Percentiles rank a stretch among this genome's conserved stretches.
phyloP scores from a whole-genome alignment of 2,329 filamentous ascomycete genomes.

The Phialophora chinensis region DNA sequence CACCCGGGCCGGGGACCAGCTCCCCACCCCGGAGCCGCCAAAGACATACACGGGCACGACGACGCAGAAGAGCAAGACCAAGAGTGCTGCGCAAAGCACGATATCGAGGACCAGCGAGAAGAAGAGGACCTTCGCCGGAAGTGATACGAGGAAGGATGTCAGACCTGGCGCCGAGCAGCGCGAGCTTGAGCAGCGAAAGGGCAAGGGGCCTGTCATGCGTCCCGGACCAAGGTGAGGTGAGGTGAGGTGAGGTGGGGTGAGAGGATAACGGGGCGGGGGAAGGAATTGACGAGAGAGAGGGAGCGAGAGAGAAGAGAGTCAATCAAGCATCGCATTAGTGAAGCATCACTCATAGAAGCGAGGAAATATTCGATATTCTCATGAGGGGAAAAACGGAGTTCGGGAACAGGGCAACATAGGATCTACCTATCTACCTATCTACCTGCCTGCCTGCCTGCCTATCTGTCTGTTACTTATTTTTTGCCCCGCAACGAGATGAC shows the following conservation, averaged over 20 bases:
- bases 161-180: slow-evolving; percentile 1
- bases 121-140: slow-evolving; percentile 10
- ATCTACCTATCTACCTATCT: neutral
- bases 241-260: neutral
- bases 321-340: neutral
- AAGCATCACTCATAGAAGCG: neutral
- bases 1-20: slow-evolving; percentile 9
- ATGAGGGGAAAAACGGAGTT: neutral
- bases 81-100: neutral
- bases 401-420: neutral
- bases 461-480: too few species aligned
- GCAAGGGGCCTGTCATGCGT: neutral
- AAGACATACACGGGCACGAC: slow-evolving; percentile 7
- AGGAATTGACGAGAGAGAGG: neutral
- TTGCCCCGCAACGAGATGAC: too few species aligned
- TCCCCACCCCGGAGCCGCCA: neutral
- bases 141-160: slow-evolving; percentile 11
- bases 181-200: neutral
- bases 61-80: slow-evolving; percentile 5
- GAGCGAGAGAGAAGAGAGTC: neutral
- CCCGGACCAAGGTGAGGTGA: slow-evolving; percentile 1
- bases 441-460: too few species aligned
- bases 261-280: neutral
- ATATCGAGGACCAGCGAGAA: neutral
- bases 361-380: neutral